phyloP scores from a whole-genome alignment of 345 rosid species.

The Corchorus capsularis region DNA sequence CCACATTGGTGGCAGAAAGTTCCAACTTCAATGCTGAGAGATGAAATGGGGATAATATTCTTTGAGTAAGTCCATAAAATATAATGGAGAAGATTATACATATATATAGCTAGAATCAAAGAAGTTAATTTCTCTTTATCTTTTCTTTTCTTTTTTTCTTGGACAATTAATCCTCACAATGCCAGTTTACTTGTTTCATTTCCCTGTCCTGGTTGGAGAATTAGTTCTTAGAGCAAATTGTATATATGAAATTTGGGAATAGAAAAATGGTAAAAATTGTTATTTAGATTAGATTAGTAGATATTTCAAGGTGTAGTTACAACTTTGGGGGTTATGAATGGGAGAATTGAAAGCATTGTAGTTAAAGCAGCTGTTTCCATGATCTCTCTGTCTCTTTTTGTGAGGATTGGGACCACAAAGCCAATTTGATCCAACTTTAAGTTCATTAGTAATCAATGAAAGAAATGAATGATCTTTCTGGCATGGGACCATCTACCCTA shows the following conservation, averaged over 20 bases:
- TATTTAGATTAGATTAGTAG: not conserved
- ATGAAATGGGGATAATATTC: not conserved
- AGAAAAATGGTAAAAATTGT: not conserved
- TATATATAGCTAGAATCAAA: not conserved
- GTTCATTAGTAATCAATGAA: not conserved
- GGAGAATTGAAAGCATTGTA: not conserved
- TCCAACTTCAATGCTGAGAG: not conserved
- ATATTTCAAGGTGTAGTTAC: not conserved
- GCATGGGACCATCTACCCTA: slow-evolving; percentile 21
- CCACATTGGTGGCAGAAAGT: not conserved
- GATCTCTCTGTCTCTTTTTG: not conserved
- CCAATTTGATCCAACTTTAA: not conserved
- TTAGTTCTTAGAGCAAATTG: slow-evolving; percentile 22
- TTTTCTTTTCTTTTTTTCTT: not conserved
- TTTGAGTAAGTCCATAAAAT: not conserved
- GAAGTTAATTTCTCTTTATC: not conserved
- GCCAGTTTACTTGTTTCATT: not conserved
- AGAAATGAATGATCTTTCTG: slow-evolving; percentile 18
- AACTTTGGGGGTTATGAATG: slow-evolving; percentile 7
- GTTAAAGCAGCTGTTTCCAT: not conserved
- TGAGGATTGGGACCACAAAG: not conserved
- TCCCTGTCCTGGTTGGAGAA: not conserved
- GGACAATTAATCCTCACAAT: not conserved
- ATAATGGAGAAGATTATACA: not conserved
- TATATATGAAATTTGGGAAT: slow-evolving; percentile 10